These are phyloP conservation scores for Alternaria consortialis DNA, from an alignment of 2,329 filamentous ascomycete genomes.

Conservation along the genomic window DNA sequence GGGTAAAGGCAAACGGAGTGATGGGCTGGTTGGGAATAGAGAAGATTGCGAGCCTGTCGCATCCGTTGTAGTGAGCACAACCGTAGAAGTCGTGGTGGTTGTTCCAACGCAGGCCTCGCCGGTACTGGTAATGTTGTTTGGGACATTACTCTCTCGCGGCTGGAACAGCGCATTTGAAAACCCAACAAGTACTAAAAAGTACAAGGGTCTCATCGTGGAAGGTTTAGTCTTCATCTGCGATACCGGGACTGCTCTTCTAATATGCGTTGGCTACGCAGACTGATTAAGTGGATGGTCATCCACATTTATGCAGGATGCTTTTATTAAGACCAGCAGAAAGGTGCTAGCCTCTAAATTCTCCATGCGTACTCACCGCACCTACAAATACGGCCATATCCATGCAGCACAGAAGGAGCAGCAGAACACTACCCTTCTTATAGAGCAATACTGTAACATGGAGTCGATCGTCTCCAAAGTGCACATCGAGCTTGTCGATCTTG, in stretches of 20 bases:
- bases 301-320: conserved; percentile 7
- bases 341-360: conserved; percentile 4
- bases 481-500: too few species aligned
- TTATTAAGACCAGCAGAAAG: conserved; percentile 6
- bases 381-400: conserved; percentile 4
- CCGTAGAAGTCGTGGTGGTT: conserved; percentile 6
- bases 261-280: conserved; percentile 9
- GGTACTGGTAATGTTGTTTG: conserved; percentile 5
- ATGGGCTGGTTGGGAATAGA: conserved; percentile 17
- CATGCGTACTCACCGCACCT: neutral
- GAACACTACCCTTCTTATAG: conserved; percentile 4
- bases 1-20: conserved; percentile 12
- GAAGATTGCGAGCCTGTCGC: conserved; percentile 8
- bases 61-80: neutral
- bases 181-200: conserved; percentile 10
- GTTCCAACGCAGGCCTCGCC: conserved; percentile 1
- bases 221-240: conserved; percentile 1
- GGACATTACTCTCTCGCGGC: neutral
- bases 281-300: conserved; percentile 13
- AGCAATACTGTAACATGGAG: conserved; percentile 5
- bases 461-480: too few species aligned
- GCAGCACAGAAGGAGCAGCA: conserved; percentile 1
- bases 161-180: neutral
- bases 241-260: conserved; percentile 10
- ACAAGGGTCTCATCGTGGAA: conserved; percentile 6